Conservation (phyloP, 169 alveolate genomes). For the Babesia gibsoni region DNA sequence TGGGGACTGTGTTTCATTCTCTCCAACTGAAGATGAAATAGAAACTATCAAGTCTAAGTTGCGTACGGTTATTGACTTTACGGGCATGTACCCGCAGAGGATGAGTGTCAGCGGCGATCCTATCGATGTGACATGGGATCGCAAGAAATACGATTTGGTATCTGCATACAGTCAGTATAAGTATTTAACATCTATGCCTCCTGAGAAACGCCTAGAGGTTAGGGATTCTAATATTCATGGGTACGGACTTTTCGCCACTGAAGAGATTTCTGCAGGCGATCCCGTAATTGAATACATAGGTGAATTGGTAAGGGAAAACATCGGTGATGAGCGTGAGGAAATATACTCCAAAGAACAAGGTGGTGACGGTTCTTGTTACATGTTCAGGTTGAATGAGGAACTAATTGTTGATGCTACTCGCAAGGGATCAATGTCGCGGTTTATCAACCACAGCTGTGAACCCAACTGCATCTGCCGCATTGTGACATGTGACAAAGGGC, state of each 20-base stretch:
- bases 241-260: conserved; percentile 89
- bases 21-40: background rate
- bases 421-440: conserved; percentile 93
- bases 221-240: conserved; percentile 88
- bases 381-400: conserved; percentile 91
- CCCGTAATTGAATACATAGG: conserved; percentile 95
- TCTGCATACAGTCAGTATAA: conserved; percentile 73
- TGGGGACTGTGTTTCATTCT: background rate
- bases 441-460: conserved; percentile 96
- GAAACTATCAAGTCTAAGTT: background rate
- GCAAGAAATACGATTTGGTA: conserved; percentile 39
- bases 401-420: conserved; percentile 95
- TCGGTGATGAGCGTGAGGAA: conserved; percentile 73
- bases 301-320: conserved; percentile 78
- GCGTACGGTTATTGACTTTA: background rate
- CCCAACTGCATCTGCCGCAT: conserved; percentile 87
- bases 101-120: background rate
- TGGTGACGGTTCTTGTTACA: conserved; percentile 75
- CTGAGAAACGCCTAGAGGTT: conserved; percentile 71
- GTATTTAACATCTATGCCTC: conserved; percentile 71
- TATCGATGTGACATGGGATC: background rate
- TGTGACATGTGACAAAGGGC: conserved; percentile 80
- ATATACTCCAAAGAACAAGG: conserved; percentile 64
- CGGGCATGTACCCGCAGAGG: background rate
- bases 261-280: conserved; percentile 86